These are phyloP conservation scores for Microsporum audouinii DNA, from an alignment of 2,329 filamentous ascomycete genomes.

Conservation along the genomic window DNA sequence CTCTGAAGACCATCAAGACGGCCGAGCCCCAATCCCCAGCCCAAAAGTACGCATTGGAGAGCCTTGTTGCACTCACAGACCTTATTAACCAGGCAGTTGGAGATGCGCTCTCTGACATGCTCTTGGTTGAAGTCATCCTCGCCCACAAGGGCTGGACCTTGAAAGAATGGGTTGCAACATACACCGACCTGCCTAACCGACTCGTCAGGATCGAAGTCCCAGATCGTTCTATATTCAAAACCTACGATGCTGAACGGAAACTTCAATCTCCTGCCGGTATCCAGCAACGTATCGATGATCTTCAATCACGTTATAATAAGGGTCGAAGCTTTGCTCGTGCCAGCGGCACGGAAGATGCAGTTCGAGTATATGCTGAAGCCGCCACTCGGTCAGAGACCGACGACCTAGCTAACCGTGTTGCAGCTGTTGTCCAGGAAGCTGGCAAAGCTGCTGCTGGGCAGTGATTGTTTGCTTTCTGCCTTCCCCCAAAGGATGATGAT, in stretches of 20 bases:
- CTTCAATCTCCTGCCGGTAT: constrained; percentile 67
- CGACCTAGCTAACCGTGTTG: constrained; percentile 75
- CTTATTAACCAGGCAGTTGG: constrained; percentile 98
- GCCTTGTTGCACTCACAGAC: constrained; percentile 69
- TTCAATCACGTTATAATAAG: constrained; percentile 81
- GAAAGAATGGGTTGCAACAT: constrained; percentile 84
- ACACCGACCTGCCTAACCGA: constrained; percentile 86
- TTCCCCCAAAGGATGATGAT: not conserved
- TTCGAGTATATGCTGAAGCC: constrained; percentile 91
- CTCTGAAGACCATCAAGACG: constrained; percentile 64
- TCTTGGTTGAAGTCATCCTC: constrained; percentile 90
- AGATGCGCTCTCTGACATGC: constrained; percentile 88
- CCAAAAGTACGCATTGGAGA: constrained; percentile 79
- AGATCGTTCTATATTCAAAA: constrained; percentile 79
- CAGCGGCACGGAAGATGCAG: constrained; percentile 90
- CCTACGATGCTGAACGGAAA: constrained; percentile 82
- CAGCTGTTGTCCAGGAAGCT: constrained; percentile 56
- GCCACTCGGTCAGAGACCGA: constrained; percentile 81
- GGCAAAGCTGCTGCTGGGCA: constrained; percentile 19
- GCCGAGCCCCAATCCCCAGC: constrained; percentile 80
- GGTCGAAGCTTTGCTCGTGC: constrained; percentile 85
- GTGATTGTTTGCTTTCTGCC: not conserved
- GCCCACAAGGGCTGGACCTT: constrained; percentile 88
- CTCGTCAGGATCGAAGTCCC: constrained; percentile 86
- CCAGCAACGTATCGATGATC: constrained; percentile 74